Base-by-base conservation (phyloP, 2,329 filamentous ascomycete genomes). In the Penicillium sp. region DNA sequence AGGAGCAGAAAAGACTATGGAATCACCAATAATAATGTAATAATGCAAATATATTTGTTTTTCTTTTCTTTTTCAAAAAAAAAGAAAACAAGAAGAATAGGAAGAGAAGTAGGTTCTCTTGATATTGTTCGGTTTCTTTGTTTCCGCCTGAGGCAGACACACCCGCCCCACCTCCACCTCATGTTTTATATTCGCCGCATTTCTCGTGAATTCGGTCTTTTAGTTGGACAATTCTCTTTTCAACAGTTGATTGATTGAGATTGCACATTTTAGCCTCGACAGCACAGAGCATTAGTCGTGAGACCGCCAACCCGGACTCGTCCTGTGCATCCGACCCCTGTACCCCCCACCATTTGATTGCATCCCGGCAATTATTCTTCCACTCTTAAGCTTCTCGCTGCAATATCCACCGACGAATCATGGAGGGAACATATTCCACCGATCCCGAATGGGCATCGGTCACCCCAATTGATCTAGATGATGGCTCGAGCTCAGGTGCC, bases 371-470 rank as follows among this genome's bases (percentile, higher is more conserved):
- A 43, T 50, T 25, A 54, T 41, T 25, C 36, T 25, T 40, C 27
- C 43, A 33, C 16, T 27, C 44, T 49, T 25, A 34, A 54, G 40
- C 39, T 34, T 49, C 27, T 53, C 10, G 11, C 39, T 45, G 15
- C 44, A 33, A 36, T 36, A 2, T 50, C 7, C 19, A 53, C 15
- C 41, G 16, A 34, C 8, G 9, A 38, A 72, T 47, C 44, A 74
- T 69, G 71, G 61, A 57, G 33, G 71, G 61, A 29, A 68, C 61
- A 61, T 89, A 90, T 72, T 81, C 83, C 50, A 79, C 82, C 60
- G 87, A 92, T 72, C 87, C 90, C 1, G 82, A 81, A 60, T 97
- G 92, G 93, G 86, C 90, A 64, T 91, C 95, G 76, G 82, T 97
- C 50, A 80, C 85, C 51, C 92, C 92, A 21, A 88, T 97, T 55